Percentiles rank a stretch among this genome's conserved stretches.
Conservation (phyloP, 83 land plant species). For the Thuja plicata region DNA sequence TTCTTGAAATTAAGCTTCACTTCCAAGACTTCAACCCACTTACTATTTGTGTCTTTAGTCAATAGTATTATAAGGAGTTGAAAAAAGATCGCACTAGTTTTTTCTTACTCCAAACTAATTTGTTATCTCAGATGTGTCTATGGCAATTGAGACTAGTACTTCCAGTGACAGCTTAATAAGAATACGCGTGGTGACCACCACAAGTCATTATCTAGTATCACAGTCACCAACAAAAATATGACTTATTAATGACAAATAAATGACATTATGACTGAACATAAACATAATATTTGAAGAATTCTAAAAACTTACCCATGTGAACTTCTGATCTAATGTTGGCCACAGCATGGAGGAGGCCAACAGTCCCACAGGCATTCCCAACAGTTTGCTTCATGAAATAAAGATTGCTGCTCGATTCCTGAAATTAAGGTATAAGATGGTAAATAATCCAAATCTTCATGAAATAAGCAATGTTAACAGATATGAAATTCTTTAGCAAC, state of each 20-base stretch:
- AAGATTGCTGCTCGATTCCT: conserved; percentile 61
- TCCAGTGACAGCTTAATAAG: background rate
- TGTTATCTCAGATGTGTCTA: background rate
- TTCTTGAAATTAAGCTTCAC: background rate
- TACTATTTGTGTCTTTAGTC: background rate
- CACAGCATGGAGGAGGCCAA: conserved; percentile 95
- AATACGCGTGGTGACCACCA: background rate
- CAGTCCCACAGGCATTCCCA: conserved; percentile 99
- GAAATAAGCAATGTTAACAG: background rate
- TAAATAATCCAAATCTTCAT: background rate
- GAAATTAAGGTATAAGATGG: background rate
- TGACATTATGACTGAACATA: background rate
- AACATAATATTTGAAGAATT: background rate
- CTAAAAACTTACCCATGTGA: conserved; percentile 53
- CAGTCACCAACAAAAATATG: background rate
- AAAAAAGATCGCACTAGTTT: too few species aligned
- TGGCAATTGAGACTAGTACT: background rate
- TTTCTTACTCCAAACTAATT: background rate
- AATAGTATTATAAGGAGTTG: background rate
- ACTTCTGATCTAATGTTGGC: conserved; percentile 79
- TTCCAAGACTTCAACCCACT: background rate
- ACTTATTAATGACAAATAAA: background rate
- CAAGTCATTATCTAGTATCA: background rate
- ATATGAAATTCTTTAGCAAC: background rate
- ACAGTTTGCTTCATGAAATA: conserved; percentile 96